These are phyloP conservation scores for Biscogniauxia mediterranea DNA, from an alignment of 2,329 filamentous ascomycete species.

Conservation along the genomic window DNA sequence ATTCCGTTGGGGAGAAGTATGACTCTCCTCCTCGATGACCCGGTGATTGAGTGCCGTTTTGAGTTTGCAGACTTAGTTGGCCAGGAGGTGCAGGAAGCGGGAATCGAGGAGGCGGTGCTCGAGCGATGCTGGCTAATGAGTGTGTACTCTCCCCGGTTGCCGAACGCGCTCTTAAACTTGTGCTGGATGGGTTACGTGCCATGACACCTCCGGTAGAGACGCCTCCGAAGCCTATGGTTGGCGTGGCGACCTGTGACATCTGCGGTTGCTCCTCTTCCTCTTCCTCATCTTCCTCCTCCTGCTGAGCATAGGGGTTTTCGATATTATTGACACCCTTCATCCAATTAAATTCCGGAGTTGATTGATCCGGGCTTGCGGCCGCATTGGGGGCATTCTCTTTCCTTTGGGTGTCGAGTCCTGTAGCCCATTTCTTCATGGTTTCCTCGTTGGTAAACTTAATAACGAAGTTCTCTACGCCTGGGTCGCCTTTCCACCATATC, in stretches of 20 bases:
- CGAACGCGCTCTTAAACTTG: conserved; percentile 72
- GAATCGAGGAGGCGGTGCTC: conserved; percentile 69
- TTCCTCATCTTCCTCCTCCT: conserved; percentile 63
- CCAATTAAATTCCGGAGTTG: conserved; percentile 76
- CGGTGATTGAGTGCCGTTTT: conserved; percentile 55
- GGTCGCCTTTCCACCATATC: conserved; percentile 98
- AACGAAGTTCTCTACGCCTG: conserved; percentile 92
- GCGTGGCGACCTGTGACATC: conserved; percentile 31
- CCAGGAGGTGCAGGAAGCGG: conserved; percentile 59
- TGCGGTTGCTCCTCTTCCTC: conserved; percentile 41
- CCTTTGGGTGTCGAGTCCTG: conserved; percentile 74
- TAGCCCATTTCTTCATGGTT: conserved; percentile 87
- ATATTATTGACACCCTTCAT: conserved; percentile 66
- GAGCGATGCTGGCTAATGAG: conserved; percentile 54
- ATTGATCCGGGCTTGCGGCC: conserved; percentile 44
- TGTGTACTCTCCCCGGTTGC: conserved; percentile 69
- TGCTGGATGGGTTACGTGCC: conserved; percentile 70
- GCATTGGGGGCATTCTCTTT: conserved; percentile 56
- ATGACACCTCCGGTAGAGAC: conserved; percentile 38
- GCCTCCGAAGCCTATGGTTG: conserved; percentile 33
- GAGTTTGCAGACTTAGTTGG: conserved; percentile 68
- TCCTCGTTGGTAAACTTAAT: conserved; percentile 93
- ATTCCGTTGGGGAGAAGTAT: conserved; percentile 91
- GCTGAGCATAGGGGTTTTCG: conserved; percentile 77
- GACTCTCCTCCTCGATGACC: conserved; percentile 67